A percentile compares a stretch with the other conserved stretches of the same genome.
Evolutionary conservation across 768 basidiomycete genomes (phyloP).

Genomic region (Coprinellus aureogranulatus): DNA sequence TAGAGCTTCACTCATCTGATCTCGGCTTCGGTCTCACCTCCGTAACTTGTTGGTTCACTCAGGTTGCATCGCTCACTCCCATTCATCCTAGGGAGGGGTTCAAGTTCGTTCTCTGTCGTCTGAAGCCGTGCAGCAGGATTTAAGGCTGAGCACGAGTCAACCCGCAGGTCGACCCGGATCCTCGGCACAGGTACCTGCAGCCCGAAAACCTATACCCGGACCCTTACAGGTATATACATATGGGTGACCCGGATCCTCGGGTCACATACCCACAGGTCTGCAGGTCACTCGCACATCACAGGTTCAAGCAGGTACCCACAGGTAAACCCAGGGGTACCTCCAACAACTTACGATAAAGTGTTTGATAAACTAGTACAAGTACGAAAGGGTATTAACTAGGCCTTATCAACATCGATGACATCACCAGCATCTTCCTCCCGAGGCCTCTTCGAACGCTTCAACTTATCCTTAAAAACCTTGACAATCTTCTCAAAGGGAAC

Average conservation of each 20-base stretch:
- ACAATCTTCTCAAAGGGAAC: neutral
- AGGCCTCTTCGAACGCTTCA: conserved; percentile 3
- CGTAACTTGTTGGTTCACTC: no score
- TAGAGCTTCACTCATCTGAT: no score
- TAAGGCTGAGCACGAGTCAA: conserved; percentile 12
- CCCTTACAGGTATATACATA: conserved; percentile 5
- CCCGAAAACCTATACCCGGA: conserved; percentile 11
- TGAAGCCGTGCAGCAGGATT: no score
- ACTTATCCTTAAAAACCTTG: neutral
- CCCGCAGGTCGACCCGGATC: conserved; percentile 13
- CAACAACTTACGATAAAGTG: neutral
- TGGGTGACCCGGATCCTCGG: conserved; percentile 10
- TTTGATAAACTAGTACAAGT: neutral
- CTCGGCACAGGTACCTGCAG: conserved; percentile 3
- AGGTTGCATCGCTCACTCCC: no score
- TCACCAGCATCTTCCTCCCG: no score
- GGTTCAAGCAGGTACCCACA: neutral
- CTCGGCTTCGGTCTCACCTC: no score
- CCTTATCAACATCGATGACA: neutral
- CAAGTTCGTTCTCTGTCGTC: no score
- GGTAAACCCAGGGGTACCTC: conserved; percentile 6
- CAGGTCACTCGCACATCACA: neutral
- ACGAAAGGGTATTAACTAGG: no score
- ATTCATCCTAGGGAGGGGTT: no score
- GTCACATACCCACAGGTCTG: conserved; percentile 10